Evolutionary conservation across 1,284 basidiomycete species (phyloP).

Genomic region (Rhodotorula mucilaginosa): DNA sequence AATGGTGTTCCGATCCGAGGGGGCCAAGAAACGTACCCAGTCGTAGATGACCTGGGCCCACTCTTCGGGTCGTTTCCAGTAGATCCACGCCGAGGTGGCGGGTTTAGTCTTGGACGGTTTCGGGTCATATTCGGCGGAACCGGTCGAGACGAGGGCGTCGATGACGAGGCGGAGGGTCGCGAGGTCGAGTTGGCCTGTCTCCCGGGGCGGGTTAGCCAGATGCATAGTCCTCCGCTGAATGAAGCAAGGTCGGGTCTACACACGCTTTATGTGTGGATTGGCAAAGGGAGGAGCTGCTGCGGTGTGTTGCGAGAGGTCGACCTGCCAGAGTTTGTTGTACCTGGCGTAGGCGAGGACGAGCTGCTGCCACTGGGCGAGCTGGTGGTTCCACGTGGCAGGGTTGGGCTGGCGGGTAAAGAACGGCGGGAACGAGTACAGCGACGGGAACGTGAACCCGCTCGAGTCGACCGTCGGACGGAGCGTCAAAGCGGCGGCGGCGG

Average conservation of each 20-base stretch:
- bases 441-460: conserved; percentile 51
- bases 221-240: no score
- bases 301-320: conserved; percentile 49
- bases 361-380: conserved; percentile 53
- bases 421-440: conserved; percentile 57
- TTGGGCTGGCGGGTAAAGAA: conserved; percentile 59
- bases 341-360: conserved; percentile 52
- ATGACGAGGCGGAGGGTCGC: conserved; percentile 11
- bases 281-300: conserved; percentile 46
- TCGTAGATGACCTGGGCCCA: conserved; percentile 56
- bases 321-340: conserved; percentile 50
- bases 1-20: no score
- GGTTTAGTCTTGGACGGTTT: neutral
- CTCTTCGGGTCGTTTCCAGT: conserved; percentile 57
- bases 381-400: conserved; percentile 52
- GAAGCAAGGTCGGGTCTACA: conserved; percentile 8
- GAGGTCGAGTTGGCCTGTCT: conserved; percentile 12
- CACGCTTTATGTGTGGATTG: conserved; percentile 49
- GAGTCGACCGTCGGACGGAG: conserved; percentile 2
- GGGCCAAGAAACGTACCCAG: conserved; percentile 53
- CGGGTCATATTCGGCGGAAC: conserved; percentile 48
- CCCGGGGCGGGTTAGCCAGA: neutral
- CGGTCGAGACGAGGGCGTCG: conserved; percentile 29
- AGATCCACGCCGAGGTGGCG: conserved; percentile 49
- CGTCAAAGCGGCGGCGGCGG: neutral